phyloP scores from a whole-genome alignment of 257 asterid species.

The Fraxinus excelsior region DNA sequence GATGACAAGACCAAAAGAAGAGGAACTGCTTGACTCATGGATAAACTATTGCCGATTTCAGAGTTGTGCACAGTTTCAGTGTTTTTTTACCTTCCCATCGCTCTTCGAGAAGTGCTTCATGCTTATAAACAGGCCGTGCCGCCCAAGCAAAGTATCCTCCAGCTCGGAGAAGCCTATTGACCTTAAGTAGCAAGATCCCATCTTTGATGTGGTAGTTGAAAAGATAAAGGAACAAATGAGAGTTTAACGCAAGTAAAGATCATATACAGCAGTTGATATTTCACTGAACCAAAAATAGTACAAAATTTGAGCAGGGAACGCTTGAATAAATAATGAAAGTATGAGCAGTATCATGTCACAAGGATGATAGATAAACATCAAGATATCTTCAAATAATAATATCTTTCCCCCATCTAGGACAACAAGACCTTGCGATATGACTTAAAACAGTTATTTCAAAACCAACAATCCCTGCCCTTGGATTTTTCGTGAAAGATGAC shows the following conservation, averaged over 20 bases:
- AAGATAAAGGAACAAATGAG: slow-evolving; percentile 13
- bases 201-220: slow-evolving; percentile 40
- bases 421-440: not conserved
- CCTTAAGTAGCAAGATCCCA: slow-evolving; percentile 94
- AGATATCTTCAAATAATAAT: not conserved
- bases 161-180: slow-evolving; percentile 88
- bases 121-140: slow-evolving; percentile 96
- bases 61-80: slow-evolving; percentile 8
- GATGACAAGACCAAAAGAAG: slow-evolving; percentile 19
- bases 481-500: not conserved
- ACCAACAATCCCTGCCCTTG: not conserved
- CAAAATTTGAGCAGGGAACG: not conserved
- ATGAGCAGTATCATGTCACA: not conserved
- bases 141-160: slow-evolving; percentile 99
- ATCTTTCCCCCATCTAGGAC: not conserved
- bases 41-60: not conserved
- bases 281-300: slow-evolving; percentile 6
- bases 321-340: not conserved
- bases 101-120: slow-evolving; percentile 73
- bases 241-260: slow-evolving; percentile 1
- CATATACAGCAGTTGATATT: slow-evolving; percentile 2
- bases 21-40: slow-evolving; percentile 1
- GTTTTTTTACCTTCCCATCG: slow-evolving; percentile 84
- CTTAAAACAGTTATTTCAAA: not conserved
- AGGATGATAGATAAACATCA: not conserved